Evolutionary conservation across 495 filamentous ascomycete species (phyloP).

Genomic region (Daldinia decipiens): DNA sequence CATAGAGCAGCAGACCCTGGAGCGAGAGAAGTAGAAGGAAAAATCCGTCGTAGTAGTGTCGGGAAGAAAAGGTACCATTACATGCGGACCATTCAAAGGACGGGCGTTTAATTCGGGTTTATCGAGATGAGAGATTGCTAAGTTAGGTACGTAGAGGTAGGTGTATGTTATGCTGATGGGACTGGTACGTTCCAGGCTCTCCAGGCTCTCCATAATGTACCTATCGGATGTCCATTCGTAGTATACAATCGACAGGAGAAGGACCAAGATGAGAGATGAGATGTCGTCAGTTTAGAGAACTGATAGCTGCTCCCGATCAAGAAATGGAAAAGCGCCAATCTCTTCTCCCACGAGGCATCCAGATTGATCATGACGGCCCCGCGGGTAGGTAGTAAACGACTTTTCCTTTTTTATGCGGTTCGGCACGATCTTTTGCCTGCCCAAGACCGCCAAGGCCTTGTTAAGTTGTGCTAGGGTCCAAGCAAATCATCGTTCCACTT

Average conservation of each 20-base stretch:
- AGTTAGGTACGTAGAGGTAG: not conserved
- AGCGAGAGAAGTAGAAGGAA: conserved; percentile 12
- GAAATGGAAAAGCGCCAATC: conserved; percentile 42
- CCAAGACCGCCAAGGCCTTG: conserved; percentile 10
- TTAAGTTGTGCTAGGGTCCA: conserved; percentile 16
- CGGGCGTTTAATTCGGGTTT: conserved; percentile 41
- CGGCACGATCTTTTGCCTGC: conserved; percentile 34
- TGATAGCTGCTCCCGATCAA: conserved; percentile 28
- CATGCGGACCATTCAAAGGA: conserved; percentile 30
- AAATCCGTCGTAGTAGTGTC: conserved; percentile 23
- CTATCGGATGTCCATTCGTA: not conserved
- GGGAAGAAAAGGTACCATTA: conserved; percentile 28
- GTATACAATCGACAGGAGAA: conserved; percentile 4
- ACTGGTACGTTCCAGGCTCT: not conserved
- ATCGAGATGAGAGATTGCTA: conserved; percentile 27
- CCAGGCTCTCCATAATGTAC: too few relatives aligned
- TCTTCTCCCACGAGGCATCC: conserved; percentile 33
- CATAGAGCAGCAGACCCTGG: conserved; percentile 19
- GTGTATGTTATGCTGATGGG: conserved; percentile 3
- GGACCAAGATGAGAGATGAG: conserved; percentile 27
- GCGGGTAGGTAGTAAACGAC: conserved; percentile 26
- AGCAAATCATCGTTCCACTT: conserved; percentile 43
- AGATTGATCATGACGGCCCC: conserved; percentile 32
- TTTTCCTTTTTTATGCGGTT: conserved; percentile 30
- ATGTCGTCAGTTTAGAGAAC: conserved; percentile 44